These are phyloP conservation scores for Luvunga scandens DNA, from an alignment of 345 rosid genomes.

Conservation along the genomic window DNA sequence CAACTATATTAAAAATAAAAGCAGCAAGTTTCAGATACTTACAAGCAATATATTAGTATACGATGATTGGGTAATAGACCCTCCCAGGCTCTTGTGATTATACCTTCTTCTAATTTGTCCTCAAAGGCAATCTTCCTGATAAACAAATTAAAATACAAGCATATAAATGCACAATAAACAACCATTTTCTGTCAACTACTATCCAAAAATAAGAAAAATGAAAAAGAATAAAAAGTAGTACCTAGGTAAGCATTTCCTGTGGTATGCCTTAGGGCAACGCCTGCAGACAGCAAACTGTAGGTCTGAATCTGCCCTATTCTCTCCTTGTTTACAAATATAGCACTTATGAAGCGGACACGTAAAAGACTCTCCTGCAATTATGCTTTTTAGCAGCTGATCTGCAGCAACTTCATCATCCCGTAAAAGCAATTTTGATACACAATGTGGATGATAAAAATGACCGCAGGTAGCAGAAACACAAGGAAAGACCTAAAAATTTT, in stretches of 20 bases:
- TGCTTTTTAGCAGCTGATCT: conserved; percentile 50
- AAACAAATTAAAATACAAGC: conserved; percentile 10
- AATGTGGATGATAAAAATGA: conserved; percentile 78
- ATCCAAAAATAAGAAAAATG: neutral
- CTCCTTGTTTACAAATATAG: conserved; percentile 60
- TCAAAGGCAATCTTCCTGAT: conserved; percentile 64
- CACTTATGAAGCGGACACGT: conserved; percentile 90
- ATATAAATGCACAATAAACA: conserved; percentile 5
- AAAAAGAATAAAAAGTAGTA: conserved; percentile 20
- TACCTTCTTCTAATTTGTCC: conserved; percentile 44
- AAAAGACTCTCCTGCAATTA: conserved; percentile 59
- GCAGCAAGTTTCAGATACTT: conserved; percentile 28
- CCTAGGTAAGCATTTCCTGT: conserved; percentile 92
- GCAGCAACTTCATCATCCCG: conserved; percentile 52
- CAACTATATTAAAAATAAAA: conserved; percentile 10
- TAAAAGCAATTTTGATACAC: conserved; percentile 61
- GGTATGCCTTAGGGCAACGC: conserved; percentile 90
- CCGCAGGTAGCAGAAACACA: conserved; percentile 92
- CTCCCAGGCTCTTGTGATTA: conserved; percentile 75
- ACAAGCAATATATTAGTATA: conserved; percentile 85
- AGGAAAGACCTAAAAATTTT: conserved; percentile 57
- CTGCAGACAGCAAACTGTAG: conserved; percentile 90
- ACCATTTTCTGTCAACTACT: neutral
- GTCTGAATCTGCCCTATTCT: conserved; percentile 51
- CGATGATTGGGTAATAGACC: conserved; percentile 57